Conservation (phyloP, 2,329 filamentous ascomycete species). For the Coniochaeta ligniaria region DNA sequence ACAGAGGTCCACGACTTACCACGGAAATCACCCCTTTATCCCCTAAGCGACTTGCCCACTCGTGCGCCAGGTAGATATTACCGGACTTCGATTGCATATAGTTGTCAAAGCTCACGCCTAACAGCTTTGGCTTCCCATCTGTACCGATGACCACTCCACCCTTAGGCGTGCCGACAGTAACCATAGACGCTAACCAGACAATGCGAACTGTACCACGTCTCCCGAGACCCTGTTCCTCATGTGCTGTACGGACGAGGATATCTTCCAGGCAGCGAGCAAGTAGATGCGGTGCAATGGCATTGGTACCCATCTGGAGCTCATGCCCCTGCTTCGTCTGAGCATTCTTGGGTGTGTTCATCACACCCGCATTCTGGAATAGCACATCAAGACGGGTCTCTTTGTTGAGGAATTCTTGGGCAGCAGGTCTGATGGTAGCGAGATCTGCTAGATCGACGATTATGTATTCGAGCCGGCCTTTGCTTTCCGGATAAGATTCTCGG, state of each 20-base stretch:
- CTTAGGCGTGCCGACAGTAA: not conserved
- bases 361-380: conserved; percentile 32
- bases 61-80: not conserved
- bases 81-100: not conserved
- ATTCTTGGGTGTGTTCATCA: not conserved
- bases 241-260: not conserved
- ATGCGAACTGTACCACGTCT: not conserved
- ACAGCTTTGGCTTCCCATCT: not conserved
- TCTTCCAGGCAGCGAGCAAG: not conserved
- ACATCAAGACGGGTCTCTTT: conserved; percentile 33
- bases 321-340: conserved; percentile 21
- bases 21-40: not conserved
- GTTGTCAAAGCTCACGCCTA: not conserved
- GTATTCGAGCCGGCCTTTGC: conserved; percentile 18
- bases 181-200: not conserved
- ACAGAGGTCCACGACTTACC: not conserved
- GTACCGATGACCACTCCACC: not conserved
- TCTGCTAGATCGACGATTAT: conserved; percentile 33
- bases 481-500: conserved; percentile 3
- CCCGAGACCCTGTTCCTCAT: not conserved
- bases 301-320: conserved; percentile 12
- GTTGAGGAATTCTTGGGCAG: conserved; percentile 25
- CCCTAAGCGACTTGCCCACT: not conserved
- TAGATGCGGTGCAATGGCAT: not conserved
- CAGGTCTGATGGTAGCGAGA: conserved; percentile 28